Evolutionary conservation across 2,329 filamentous ascomycete genomes (phyloP), one percentile per base, ranked within the genome.

Genomic region (Ophiostoma montium): DNA sequence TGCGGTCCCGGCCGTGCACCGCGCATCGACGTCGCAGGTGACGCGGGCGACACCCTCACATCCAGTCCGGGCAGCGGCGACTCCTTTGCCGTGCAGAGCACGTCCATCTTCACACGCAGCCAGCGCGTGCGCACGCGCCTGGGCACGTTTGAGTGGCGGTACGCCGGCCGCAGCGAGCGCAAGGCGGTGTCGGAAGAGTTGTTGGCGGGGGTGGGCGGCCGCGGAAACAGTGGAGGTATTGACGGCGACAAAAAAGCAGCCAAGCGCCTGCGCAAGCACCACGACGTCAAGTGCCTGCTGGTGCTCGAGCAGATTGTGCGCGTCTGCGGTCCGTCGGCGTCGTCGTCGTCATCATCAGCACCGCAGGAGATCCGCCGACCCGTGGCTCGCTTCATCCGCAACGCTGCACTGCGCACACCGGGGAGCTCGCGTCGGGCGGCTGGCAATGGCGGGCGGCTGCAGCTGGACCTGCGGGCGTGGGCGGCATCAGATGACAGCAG

Each of bases 91-190:
- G 46, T 65, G 31, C 47, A 45, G 16, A 56, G 59, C 49, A 60
- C 66, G 18, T 68, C 67, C 52, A 63, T 70, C 57, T 62, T 68
- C 3, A 73, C 71, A 11, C 70, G 75, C 32, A 63, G 68, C 2
- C 64, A 71, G 13, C 70, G 75, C 31, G 62, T 68, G 2, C 64
- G 67, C 31, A 57, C 54, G 10, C 67, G 67, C 10, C 62, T 70
- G 35, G 75, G 74, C 15, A 66, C 61, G 1, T 76, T 77, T 50
- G 65, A 70, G 52, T 81, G 78, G 77, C 66, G 68, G 12, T 80
- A 81, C 58, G 68, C 67, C 15, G 59, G 61, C n/a, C 63, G 63
- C 7, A 59, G 61, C 8, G 71, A 76, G 65, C 71, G 61, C 58
- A 67, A 59, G 46, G 70, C 55, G 50, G 63, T 49, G 16, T 35